Evolutionary conservation across 768 basidiomycete genomes (phyloP).

Genomic region (Pleurotus sapidus): DNA sequence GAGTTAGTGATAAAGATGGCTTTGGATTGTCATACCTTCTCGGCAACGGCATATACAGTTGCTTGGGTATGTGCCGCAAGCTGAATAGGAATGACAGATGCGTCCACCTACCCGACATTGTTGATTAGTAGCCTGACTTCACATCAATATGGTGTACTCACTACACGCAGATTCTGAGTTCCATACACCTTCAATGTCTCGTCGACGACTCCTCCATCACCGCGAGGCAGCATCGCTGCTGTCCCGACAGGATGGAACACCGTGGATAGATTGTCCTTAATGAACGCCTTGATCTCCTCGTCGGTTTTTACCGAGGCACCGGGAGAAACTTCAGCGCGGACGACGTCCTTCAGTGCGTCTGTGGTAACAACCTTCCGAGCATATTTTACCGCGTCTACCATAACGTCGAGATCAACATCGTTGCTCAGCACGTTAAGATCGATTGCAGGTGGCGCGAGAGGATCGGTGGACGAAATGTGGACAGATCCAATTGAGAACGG

Average conservation of each 20-base stretch:
- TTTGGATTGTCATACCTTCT: slow-evolving; percentile 3
- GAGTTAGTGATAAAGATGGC: background rate
- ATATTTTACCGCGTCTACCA: slow-evolving; percentile 21
- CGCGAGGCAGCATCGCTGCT: slow-evolving; percentile 24
- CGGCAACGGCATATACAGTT: slow-evolving; percentile 13
- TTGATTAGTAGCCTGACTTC: background rate
- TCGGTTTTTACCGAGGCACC: slow-evolving; percentile 8
- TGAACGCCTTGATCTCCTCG: slow-evolving; percentile 12
- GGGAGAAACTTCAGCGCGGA: slow-evolving; percentile 12
- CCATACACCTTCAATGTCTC: slow-evolving; percentile 16
- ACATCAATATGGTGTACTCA: background rate
- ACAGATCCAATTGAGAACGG: slow-evolving; percentile 37
- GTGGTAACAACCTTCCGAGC: slow-evolving; percentile 13
- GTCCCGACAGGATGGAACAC: slow-evolving; percentile 23
- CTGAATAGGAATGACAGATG: slow-evolving; percentile 13
- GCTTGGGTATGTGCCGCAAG: slow-evolving; percentile 10
- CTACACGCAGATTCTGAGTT: slow-evolving; percentile 15
- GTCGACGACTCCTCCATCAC: slow-evolving; percentile 23
- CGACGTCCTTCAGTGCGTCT: slow-evolving; percentile 4
- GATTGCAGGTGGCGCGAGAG: slow-evolving; percentile 37
- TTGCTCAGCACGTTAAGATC: slow-evolving; percentile 37
- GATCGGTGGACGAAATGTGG: slow-evolving; percentile 34
- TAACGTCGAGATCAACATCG: slow-evolving; percentile 14
- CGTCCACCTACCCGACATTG: slow-evolving; percentile 7
- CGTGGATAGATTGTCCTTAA: slow-evolving; percentile 9